These are phyloP conservation scores for Protea cynaroides DNA, from an alignment of 164 flowering plant species.

Conservation along the genomic window DNA sequence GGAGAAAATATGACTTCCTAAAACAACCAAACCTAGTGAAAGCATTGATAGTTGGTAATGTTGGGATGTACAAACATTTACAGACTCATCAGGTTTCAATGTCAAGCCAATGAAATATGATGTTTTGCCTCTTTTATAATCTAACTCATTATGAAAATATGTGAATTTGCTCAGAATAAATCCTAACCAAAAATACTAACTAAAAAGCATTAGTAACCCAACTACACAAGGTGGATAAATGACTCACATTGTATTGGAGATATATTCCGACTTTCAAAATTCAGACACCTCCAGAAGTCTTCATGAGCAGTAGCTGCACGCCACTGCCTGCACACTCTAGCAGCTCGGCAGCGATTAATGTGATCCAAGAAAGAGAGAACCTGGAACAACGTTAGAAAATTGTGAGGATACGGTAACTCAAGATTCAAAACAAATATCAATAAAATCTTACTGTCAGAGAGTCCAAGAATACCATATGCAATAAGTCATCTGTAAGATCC, in stretches of 20 bases:
- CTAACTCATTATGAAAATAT: too few relatives aligned
- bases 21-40: too few relatives aligned
- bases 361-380: conserved; percentile 92
- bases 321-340: conserved; percentile 96
- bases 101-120: too few relatives aligned
- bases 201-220: too few relatives aligned
- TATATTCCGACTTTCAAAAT: conserved; percentile 71
- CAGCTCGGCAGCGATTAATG: conserved; percentile 71
- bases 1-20: too few relatives aligned
- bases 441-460: neutral
- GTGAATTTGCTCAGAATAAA: too few relatives aligned
- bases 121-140: too few relatives aligned
- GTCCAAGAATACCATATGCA: conserved; percentile 70
- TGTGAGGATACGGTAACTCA: neutral
- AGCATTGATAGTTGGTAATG: too few relatives aligned
- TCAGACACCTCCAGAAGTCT: conserved; percentile 88
- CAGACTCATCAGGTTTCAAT: too few relatives aligned
- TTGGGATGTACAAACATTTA: too few relatives aligned
- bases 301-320: conserved; percentile 88
- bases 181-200: too few relatives aligned
- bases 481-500: conserved; percentile 93
- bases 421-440: neutral
- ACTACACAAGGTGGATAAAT: neutral
- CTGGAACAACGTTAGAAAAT: conserved; percentile 26
- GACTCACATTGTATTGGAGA: conserved; percentile 67